These are phyloP conservation scores for Phytopythium sindhum DNA, from an alignment of 352 stramenopile species.

Conservation along the genomic window DNA sequence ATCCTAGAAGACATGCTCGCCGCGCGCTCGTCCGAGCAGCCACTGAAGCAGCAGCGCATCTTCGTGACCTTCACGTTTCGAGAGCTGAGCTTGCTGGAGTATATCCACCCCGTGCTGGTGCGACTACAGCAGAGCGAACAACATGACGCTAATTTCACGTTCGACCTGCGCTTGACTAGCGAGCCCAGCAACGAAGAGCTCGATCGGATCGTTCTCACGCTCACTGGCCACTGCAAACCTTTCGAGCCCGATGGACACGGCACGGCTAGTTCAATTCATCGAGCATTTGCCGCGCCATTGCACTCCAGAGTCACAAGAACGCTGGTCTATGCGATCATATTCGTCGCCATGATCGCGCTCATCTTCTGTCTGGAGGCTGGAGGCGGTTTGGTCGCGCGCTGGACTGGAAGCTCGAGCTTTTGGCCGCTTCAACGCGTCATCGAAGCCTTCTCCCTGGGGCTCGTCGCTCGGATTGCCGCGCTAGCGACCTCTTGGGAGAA, in stretches of 20 bases:
- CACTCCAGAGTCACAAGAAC: neutral
- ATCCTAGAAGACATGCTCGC: slow-evolving; percentile 18
- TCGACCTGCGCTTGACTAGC: slow-evolving; percentile 6
- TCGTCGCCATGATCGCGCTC: neutral
- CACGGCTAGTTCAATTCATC: neutral
- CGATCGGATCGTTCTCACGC: neutral
- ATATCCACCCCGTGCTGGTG: slow-evolving; percentile 8
- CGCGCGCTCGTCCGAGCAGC: neutral
- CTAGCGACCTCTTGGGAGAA: slow-evolving; percentile 2
- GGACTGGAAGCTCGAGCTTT: neutral
- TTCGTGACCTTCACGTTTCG: slow-evolving; percentile 12
- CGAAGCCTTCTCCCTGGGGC: slow-evolving; percentile 2
- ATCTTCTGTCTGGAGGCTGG: slow-evolving; percentile 5
- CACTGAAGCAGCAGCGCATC: neutral
- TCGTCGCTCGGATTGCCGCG: neutral
- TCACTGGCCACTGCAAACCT: neutral
- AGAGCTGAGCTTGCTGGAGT: slow-evolving; percentile 13
- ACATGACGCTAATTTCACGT: neutral
- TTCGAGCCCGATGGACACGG: neutral
- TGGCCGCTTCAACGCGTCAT: slow-evolving; percentile 7
- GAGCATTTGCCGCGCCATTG: neutral
- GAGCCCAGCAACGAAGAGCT: slow-evolving; percentile 1
- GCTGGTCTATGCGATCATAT: neutral
- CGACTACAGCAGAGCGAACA: slow-evolving; percentile 6
- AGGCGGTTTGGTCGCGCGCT: neutral